Evolutionary conservation across 805 yeast genomes (phyloP).

Genomic region (Monosporozyma siamensis): DNA sequence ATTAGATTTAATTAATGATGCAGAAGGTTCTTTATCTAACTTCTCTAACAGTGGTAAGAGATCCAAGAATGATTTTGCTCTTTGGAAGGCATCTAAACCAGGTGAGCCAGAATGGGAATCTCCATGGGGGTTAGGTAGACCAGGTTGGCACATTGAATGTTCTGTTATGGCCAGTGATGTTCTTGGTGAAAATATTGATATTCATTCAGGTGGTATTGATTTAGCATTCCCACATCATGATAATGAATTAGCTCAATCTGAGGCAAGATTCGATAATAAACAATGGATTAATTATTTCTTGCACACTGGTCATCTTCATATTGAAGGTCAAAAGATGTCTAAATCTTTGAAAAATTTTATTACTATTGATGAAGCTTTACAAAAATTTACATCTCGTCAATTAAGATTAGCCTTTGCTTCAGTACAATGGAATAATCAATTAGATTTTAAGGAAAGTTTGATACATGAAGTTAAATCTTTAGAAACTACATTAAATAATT

Average conservation of each 20-base stretch:
- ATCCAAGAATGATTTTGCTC: conserved; percentile 80
- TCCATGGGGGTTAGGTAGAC: conserved; percentile 96
- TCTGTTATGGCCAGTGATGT: conserved; percentile 96
- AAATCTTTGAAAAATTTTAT: conserved; percentile 91
- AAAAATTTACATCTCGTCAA: conserved; percentile 65
- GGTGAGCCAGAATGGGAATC: conserved; percentile 97
- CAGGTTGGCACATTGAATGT: conserved; percentile 99
- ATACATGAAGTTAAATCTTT: conserved; percentile 65
- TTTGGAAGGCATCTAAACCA: conserved; percentile 93
- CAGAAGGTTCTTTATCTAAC: conserved; percentile 75
- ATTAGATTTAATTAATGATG: conserved; percentile 76
- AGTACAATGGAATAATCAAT: conserved; percentile 84
- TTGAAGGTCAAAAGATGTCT: conserved; percentile 98
- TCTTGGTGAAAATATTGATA: conserved; percentile 76
- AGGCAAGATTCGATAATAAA: conserved; percentile 76
- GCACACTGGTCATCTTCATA: conserved; percentile 96
- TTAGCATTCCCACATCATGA: conserved; percentile 98
- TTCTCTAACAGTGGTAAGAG: conserved; percentile 47
- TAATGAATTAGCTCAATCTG: conserved; percentile 94
- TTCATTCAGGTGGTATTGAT: conserved; percentile 95
- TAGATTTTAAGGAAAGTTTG: conserved; percentile 83
- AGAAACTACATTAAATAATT: conserved; percentile 70
- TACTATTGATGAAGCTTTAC: conserved; percentile 83
- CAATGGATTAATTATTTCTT: conserved; percentile 97
- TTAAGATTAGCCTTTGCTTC: conserved; percentile 84